A percentile compares a stretch with the other conserved stretches of the same genome.
Conservation (phyloP, 768 basidiomycete genomes). For the Suillus brevipes region DNA sequence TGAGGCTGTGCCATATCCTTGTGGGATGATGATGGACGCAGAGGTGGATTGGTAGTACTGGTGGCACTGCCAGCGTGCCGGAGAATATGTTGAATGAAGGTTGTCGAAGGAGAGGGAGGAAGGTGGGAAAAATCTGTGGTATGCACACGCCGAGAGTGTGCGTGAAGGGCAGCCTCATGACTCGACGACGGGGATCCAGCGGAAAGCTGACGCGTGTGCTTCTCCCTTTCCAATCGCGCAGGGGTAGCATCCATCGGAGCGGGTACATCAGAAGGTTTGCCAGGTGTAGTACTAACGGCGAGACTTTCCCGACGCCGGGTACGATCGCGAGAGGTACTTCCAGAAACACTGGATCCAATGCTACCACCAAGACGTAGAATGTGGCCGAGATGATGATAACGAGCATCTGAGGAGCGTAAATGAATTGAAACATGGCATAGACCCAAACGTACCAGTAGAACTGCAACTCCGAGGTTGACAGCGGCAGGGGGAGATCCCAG, state of each 20-base stretch:
- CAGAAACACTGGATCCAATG: conserved; percentile 54
- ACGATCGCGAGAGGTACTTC: conserved; percentile 40
- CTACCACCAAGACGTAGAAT: conserved; percentile 57
- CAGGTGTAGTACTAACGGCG: conserved; percentile 38
- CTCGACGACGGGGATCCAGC: conserved; percentile 67
- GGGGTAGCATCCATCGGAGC: conserved; percentile 23
- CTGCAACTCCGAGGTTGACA: conserved; percentile 52
- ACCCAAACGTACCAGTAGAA: conserved; percentile 43
- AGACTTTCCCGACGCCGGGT: conserved; percentile 52
- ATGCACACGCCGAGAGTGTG: conserved; percentile 58
- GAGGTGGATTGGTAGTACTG: conserved; percentile 37
- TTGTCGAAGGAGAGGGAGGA: conserved; percentile 89
- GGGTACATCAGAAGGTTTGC: conserved; percentile 24
- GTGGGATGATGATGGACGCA: conserved; percentile 37
- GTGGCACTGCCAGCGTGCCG: conserved; percentile 51
- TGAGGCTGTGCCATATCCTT: conserved; percentile 37
- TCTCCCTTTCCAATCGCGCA: conserved; percentile 29
- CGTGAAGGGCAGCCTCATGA: conserved; percentile 43
- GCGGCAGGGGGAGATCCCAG: conserved; percentile 42
- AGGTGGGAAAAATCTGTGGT: conserved; percentile 80
- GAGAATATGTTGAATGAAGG: conserved; percentile 82
- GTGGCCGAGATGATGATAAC: conserved; percentile 44
- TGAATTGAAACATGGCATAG: background rate
- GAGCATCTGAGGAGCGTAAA: conserved; percentile 35
- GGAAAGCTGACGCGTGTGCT: conserved; percentile 68